These are phyloP conservation scores for Cercospora sojina DNA, from an alignment of 2,329 filamentous ascomycete species.

Conservation along the genomic window DNA sequence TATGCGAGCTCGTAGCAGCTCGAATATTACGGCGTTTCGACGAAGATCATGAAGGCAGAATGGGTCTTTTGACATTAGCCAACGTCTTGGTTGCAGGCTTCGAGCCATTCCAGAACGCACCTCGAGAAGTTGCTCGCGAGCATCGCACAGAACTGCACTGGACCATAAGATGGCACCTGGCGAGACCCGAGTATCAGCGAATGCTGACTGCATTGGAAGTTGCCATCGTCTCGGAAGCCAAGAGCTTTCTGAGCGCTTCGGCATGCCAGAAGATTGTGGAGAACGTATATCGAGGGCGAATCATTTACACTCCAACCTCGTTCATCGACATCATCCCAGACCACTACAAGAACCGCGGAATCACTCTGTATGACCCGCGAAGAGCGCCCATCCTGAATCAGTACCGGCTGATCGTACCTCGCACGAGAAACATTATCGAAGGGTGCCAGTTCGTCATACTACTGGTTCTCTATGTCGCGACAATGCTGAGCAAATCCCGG, in stretches of 20 bases:
- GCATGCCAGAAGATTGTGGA: slow-evolving; percentile 79
- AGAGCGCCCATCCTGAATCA: slow-evolving; percentile 77
- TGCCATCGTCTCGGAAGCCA: slow-evolving; percentile 79
- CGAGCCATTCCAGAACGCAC: slow-evolving; percentile 81
- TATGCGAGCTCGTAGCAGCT: slow-evolving; percentile 78
- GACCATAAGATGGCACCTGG: slow-evolving; percentile 43
- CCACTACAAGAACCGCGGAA: slow-evolving; percentile 80
- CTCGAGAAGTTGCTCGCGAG: slow-evolving; percentile 62
- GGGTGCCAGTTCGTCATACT: slow-evolving; percentile 70
- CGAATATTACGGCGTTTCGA: slow-evolving; percentile 75
- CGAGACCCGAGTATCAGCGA: slow-evolving; percentile 52
- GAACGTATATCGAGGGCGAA: slow-evolving; percentile 75
- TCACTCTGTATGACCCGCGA: slow-evolving; percentile 75
- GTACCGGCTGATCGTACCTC: slow-evolving; percentile 78
- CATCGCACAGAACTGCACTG: slow-evolving; percentile 51
- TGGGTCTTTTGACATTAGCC: slow-evolving; percentile 70
- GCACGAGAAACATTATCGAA: slow-evolving; percentile 74
- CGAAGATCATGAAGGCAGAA: slow-evolving; percentile 69
- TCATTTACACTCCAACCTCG: slow-evolving; percentile 78
- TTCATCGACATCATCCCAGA: slow-evolving; percentile 84
- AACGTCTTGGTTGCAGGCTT: slow-evolving; percentile 82
- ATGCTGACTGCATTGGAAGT: slow-evolving; percentile 77
- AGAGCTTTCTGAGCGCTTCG: slow-evolving; percentile 72
- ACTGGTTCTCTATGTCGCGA: slow-evolving; percentile 65
- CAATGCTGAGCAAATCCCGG: slow-evolving; percentile 69